Evolutionary conservation across 441 rosid species (phyloP), one percentile per base, ranked within the genome.

Genomic region (Adansonia grandidieri): DNA sequence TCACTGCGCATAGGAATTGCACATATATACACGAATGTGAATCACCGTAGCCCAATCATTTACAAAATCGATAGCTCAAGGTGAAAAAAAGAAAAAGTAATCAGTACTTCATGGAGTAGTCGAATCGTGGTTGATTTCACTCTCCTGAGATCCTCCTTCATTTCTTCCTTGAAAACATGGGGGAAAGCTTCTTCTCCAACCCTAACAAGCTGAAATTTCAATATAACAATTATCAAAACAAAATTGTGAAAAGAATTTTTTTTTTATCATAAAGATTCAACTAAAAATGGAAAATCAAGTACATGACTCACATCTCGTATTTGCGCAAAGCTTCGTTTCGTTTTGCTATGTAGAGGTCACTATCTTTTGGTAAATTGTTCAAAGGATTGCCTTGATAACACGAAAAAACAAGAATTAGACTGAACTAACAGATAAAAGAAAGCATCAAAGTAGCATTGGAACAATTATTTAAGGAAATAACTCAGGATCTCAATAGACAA

Each of bases 101-200:
- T 40, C 58, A 78, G 15, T 48, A 45, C 37, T 13, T 44, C 74
- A 65, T 71, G 61, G 15, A 54, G 56, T 42, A 71, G 78, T 71
- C 20, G 47, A 17, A 37, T 40, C 50, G 53, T 4, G 67, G 74
- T 54, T 42, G 45, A 24, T 10, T 53, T 22, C 67, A 37, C 2
- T 28, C 40, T 14, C 51, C 47, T 40, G 20, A 37, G 20, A 20
- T 37, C n/a, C 44, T 58, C 48, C 14, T 48, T 77, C 73, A 76
- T 65, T 76, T 28, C 20, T 66, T 88, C 85, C 84, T 86, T 8
- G 92, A 80, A 78, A 91, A 91, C 73, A 88, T 81, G 3, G 96
- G 94, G 60, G 84, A 57, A 24, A 94, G 96, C 88, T 84, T 89
- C 91, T 89, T 96, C 91, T 96, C 96, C 71, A 94, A 84, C 74